phyloP scores from a whole-genome alignment of 2,329 filamentous ascomycete genomes.

The Penicillium fuscoglaucum region DNA sequence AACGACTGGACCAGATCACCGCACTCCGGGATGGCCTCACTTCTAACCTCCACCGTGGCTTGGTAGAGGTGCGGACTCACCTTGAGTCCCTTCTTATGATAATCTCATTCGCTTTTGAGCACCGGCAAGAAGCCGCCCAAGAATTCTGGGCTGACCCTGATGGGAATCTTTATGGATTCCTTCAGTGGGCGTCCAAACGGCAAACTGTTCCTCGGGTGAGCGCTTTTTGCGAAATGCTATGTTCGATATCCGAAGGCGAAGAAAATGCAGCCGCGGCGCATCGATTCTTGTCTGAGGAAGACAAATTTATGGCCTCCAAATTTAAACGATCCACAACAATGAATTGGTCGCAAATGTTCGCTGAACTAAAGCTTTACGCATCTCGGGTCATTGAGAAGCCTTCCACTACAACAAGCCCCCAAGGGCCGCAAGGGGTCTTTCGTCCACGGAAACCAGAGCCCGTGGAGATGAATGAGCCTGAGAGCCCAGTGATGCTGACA shows the following conservation, averaged over 20 bases:
- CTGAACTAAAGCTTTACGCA: conserved; percentile 82
- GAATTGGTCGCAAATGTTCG: conserved; percentile 91
- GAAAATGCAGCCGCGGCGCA: conserved; percentile 83
- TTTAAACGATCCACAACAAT: conserved; percentile 80
- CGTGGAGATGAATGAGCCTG: conserved; percentile 79
- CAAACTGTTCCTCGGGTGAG: conserved; percentile 95
- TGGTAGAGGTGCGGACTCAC: conserved; percentile 54
- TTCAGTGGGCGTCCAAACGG: conserved; percentile 94
- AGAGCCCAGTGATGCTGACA: conserved; percentile 94
- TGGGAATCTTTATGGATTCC: conserved; percentile 88
- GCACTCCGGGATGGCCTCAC: conserved; percentile 47
- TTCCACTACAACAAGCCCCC: conserved; percentile 46
- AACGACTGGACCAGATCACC: conserved; percentile 53
- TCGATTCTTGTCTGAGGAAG: conserved; percentile 85
- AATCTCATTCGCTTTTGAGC: conserved; percentile 87
- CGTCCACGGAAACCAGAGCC: conserved; percentile 61
- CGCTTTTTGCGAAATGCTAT: conserved; percentile 94
- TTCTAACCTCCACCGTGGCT: conserved; percentile 42
- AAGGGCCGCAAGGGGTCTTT: conserved; percentile 57
- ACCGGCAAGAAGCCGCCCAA: conserved; percentile 77
- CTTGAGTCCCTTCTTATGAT: conserved; percentile 90
- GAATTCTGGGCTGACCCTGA: conserved; percentile 92
- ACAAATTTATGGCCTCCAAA: conserved; percentile 70
- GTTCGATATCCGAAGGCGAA: conserved; percentile 79
- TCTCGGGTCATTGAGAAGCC: conserved; percentile 74